Evolutionary conservation across 2,329 filamentous ascomycete species (phyloP).

Genomic region (Alternaria tenuissima): DNA sequence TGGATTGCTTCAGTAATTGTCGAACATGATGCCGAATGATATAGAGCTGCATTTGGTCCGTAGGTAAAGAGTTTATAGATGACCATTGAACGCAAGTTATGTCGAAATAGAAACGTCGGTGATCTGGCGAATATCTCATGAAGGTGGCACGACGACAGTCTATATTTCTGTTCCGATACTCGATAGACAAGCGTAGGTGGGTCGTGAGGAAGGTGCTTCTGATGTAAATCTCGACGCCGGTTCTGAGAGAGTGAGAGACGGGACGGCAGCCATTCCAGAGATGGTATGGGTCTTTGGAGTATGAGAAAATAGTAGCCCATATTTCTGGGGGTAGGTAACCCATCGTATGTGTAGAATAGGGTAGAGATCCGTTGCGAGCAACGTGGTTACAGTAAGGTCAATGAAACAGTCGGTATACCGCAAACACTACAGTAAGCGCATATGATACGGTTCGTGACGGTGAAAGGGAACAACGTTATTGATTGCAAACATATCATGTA

Average conservation of each 20-base stretch:
- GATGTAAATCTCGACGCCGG: too few relatives aligned
- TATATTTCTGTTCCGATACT: too few relatives aligned
- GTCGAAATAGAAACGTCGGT: neutral
- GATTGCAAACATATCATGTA: neutral
- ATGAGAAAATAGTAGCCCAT: neutral
- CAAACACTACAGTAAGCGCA: neutral
- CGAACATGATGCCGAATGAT: neutral
- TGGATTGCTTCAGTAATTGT: neutral
- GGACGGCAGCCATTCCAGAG: too few relatives aligned
- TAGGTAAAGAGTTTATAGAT: neutral
- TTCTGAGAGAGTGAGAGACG: too few relatives aligned
- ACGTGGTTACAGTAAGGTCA: neutral
- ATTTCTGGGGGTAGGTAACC: neutral
- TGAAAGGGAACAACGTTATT: neutral
- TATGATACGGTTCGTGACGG: too few relatives aligned
- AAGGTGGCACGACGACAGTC: neutral
- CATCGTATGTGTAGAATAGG: neutral
- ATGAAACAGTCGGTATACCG: neutral
- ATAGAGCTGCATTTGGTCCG: neutral
- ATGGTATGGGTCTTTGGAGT: neutral
- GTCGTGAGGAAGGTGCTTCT: too few relatives aligned
- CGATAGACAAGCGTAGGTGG: too few relatives aligned
- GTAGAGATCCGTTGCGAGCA: neutral
- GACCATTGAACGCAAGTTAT: neutral
- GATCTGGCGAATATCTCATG: neutral